These are phyloP conservation scores for Condylostoma magnum DNA, from an alignment of 169 alveolate genomes.

Conservation along the genomic window DNA sequence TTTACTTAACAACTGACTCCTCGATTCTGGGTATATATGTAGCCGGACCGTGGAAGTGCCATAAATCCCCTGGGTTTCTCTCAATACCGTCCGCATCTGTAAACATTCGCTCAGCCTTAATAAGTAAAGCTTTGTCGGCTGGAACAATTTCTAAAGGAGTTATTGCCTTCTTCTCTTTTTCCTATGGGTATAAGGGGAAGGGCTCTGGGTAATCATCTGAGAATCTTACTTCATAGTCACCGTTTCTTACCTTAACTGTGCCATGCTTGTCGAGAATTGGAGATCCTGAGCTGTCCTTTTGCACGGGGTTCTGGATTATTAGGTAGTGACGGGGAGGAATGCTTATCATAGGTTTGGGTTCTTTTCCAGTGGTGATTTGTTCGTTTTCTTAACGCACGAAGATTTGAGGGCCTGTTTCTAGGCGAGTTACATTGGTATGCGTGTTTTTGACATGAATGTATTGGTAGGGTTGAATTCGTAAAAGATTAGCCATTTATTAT, in stretches of 20 bases:
- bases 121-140: slow-evolving; percentile 50
- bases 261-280: slow-evolving; percentile 49
- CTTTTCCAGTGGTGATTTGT: slow-evolving; percentile 48
- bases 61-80: slow-evolving; percentile 60
- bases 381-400: slow-evolving; percentile 64
- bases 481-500: slow-evolving; percentile 39
- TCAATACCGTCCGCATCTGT: slow-evolving; percentile 29
- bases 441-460: slow-evolving; percentile 71
- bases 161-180: slow-evolving; percentile 34
- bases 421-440: slow-evolving; percentile 54
- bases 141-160: slow-evolving; percentile 32
- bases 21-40: slow-evolving; percentile 65
- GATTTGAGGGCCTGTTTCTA: slow-evolving; percentile 60
- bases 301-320: slow-evolving; percentile 55
- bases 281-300: slow-evolving; percentile 28
- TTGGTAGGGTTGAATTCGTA: slow-evolving; percentile 60
- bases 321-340: slow-evolving; percentile 54
- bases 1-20: slow-evolving; percentile 29
- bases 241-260: slow-evolving; percentile 51
- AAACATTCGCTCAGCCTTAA: slow-evolving; percentile 44
- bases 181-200: slow-evolving; percentile 68
- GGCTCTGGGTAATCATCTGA: slow-evolving; percentile 56
- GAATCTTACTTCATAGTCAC: slow-evolving; percentile 57
- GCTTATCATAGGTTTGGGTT: slow-evolving; percentile 52
- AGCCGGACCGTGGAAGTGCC: slow-evolving; percentile 60